A percentile compares a stretch with the other conserved stretches of the same genome.
Evolutionary conservation across 2,329 filamentous ascomycete species (phyloP).

Genomic region (Penicillium sp.): DNA sequence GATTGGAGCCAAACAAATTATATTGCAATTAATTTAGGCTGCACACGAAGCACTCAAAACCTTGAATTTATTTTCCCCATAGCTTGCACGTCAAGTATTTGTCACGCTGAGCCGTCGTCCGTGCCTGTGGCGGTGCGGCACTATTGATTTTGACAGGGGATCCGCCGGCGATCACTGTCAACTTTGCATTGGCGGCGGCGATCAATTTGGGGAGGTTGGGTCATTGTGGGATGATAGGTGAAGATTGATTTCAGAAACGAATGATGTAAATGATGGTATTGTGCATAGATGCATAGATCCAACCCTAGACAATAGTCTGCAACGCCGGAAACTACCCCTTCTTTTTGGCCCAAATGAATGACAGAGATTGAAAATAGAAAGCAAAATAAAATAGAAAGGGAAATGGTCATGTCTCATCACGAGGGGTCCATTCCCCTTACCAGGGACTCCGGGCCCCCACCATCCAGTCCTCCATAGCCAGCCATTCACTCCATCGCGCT

Average conservation of each 20-base stretch:
- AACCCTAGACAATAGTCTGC: neutral
- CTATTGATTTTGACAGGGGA: constrained; percentile 25
- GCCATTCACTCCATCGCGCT: constrained; percentile 85
- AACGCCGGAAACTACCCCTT: constrained; percentile 4
- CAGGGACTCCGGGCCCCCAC: constrained; percentile 64
- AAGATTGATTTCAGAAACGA: neutral
- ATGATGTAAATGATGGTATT: neutral
- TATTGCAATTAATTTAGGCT: neutral
- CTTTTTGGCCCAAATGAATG: constrained; percentile 4
- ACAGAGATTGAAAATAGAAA: constrained; percentile 5
- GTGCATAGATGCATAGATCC: neutral
- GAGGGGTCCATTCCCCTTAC: constrained; percentile 14
- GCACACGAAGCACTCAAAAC: neutral
- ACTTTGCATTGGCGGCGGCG: constrained; percentile 3
- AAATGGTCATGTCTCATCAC: constrained; percentile 28
- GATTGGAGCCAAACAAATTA: neutral
- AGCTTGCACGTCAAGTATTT: constrained; percentile 14
- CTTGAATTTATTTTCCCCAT: neutral
- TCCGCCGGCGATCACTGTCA: constrained; percentile 19
- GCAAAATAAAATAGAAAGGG: constrained; percentile 6
- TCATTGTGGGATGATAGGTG: neutral
- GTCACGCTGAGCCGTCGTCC: constrained; percentile 19
- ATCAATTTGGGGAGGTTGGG: constrained; percentile 6
- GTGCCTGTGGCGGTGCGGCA: constrained; percentile 24
- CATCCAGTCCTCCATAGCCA: constrained; percentile 99